Evolutionary conservation across 1,284 basidiomycete species (phyloP).

Genomic region (Ustilago xerochloae): DNA sequence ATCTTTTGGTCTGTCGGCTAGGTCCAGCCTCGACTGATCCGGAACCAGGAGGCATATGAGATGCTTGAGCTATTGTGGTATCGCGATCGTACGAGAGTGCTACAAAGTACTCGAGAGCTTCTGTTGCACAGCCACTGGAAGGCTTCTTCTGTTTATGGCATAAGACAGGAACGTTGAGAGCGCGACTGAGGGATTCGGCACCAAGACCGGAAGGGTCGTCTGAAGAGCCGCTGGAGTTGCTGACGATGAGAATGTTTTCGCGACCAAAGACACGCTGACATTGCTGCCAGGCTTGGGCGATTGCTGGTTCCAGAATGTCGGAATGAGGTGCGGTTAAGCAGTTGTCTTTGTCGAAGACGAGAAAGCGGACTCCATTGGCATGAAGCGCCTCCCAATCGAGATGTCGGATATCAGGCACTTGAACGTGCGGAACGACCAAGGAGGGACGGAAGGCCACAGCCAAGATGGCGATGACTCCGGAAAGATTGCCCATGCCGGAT

Average conservation of each 20-base stretch:
- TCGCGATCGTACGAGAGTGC: constrained; percentile 52
- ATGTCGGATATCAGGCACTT: constrained; percentile 84
- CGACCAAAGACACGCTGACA: constrained; percentile 80
- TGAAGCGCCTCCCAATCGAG: constrained; percentile 84
- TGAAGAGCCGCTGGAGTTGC: constrained; percentile 88
- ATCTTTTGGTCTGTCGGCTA: constrained; percentile 22
- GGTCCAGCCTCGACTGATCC: constrained; percentile 30
- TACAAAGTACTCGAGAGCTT: constrained; percentile 76
- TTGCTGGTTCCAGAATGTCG: constrained; percentile 47
- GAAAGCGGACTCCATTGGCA: constrained; percentile 82
- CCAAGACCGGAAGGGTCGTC: constrained; percentile 84
- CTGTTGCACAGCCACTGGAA: constrained; percentile 74
- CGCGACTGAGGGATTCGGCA: constrained; percentile 84
- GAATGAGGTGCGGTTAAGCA: constrained; percentile 74
- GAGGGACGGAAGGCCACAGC: constrained; percentile 80
- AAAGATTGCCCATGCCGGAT: constrained; percentile 73
- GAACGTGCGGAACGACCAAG: constrained; percentile 78
- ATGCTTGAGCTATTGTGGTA: constrained; percentile 61
- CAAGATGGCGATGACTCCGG: constrained; percentile 80
- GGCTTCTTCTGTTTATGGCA: constrained; percentile 82
- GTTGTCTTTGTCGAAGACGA: constrained; percentile 97
- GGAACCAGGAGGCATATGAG: constrained; percentile 21
- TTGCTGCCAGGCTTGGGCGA: constrained; percentile 80
- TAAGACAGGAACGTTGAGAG: constrained; percentile 84
- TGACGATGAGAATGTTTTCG: constrained; percentile 86